Conservation (phyloP, 2,329 filamentous ascomycete genomes). For the Atkinsonella texensis region DNA sequence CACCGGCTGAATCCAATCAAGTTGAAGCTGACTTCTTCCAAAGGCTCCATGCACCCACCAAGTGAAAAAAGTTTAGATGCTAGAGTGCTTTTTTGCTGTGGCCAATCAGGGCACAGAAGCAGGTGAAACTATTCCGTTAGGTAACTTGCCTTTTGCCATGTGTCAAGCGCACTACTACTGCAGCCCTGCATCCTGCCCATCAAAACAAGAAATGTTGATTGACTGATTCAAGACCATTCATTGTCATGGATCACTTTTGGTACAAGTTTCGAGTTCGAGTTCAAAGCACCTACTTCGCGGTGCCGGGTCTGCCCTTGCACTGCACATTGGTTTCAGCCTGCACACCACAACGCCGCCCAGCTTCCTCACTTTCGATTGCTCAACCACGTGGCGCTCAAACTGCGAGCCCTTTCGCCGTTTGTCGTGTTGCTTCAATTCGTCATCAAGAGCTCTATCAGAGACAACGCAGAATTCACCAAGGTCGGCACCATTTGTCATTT, state of each 20-base stretch:
- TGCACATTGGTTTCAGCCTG: neutral
- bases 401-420: neutral
- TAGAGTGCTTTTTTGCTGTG: neutral
- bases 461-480: neutral
- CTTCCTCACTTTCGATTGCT: neutral
- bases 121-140: neutral
- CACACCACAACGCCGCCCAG: neutral
- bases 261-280: no score
- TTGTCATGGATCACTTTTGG: no score
- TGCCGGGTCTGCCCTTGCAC: neutral
- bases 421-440: neutral
- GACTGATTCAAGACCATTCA: no score
- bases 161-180: neutral
- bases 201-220: neutral
- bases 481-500: no score
- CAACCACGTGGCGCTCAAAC: neutral
- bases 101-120: constrained; percentile 2
- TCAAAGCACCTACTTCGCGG: neutral
- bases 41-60: neutral
- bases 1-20: neutral
- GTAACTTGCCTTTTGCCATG: neutral
- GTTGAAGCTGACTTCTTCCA: constrained; percentile 1
- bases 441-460: neutral
- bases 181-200: neutral
- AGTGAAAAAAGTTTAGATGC: neutral